Percentiles rank a stretch among this genome's conserved stretches.
Evolutionary conservation across 108 stramenopile genomes (phyloP).

Genomic region (Pseudonitzschia multiseries): DNA sequence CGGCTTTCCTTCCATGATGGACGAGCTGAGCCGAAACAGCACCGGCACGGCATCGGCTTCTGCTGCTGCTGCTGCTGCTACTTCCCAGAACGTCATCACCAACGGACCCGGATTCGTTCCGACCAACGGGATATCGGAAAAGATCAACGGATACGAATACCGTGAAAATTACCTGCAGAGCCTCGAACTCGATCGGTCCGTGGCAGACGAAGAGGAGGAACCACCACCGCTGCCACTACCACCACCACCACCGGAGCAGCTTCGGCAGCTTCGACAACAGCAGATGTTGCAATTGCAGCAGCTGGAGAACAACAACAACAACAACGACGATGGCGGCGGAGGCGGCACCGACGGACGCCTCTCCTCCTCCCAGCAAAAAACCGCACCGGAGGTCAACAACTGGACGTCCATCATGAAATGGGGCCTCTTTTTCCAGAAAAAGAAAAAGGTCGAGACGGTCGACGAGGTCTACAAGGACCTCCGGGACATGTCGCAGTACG

Average conservation of each 20-base stretch:
- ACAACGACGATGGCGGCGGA: no score
- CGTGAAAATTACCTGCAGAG: neutral
- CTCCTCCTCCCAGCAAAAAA: constrained; percentile 16
- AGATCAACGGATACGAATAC: constrained; percentile 16
- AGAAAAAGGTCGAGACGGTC: constrained; percentile 28
- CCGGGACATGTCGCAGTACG: constrained; percentile 55
- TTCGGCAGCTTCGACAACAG: no score
- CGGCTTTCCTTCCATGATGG: constrained; percentile 30
- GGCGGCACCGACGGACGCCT: no score
- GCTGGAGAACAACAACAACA: no score
- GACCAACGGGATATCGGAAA: constrained; percentile 17
- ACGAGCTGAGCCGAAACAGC: constrained; percentile 11
- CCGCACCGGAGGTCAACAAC: constrained; percentile 72
- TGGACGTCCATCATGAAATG: constrained; percentile 75
- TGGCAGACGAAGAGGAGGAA: no score
- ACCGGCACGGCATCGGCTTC: neutral
- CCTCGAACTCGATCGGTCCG: neutral
- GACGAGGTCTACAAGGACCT: constrained; percentile 59
- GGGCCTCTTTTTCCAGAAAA: constrained; percentile 20
- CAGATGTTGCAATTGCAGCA: no score
- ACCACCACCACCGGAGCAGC: no score
- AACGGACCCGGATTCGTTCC: constrained; percentile 19
- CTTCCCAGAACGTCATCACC: constrained; percentile 9
- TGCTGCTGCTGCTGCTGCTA: neutral
- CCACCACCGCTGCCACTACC: no score